Base-by-base conservation (phyloP, 2,329 filamentous ascomycete genomes). In the Claviceps spartinae region DNA sequence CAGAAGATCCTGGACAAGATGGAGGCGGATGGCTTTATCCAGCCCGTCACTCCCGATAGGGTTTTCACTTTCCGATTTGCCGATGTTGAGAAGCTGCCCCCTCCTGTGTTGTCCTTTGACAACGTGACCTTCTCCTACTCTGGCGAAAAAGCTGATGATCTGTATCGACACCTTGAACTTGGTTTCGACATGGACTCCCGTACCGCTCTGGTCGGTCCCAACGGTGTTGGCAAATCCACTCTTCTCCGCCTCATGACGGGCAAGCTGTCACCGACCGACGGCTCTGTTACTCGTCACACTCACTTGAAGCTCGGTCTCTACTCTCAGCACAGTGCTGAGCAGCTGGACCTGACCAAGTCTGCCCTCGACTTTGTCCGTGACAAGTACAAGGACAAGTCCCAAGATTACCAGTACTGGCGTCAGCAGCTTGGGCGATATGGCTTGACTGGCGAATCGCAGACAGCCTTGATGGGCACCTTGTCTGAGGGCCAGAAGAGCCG, bases 1-100 rank as follows among this genome's bases (percentile, higher is more conserved):
- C 93, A 98, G 74, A 98, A 98, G 88, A 97, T 97, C 71, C 79
- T 97, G 60, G 93, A 98, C 81, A 98, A 98, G 84, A 98, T 98
- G 93, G 91, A 97, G 79, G 93, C 94, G 62, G 93, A 98, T 64
- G 93, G 93, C 60, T 93, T 97, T 72, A 97, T 98, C 67, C 85
- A 98, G 72, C 87, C 88, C 53, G 89, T 98, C 56, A 72, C 78
- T 52, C 72, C 81, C 58, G 93, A 98, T 72, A 81, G 82, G 56
- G 85, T 95, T 65, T 98, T 98, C 75, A 91, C 85, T 54, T 98
- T 98, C 85, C 85, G 91, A 65, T 98, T 98, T 70, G 93, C 93
- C 60, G 90, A 97, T 65, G 93, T 97, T 51, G 93, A 98, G 68
- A 98, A 98, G 79, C 84, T 98, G n/a, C 93, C 93, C 13, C 94